These are phyloP conservation scores for Centella asiatica DNA, from an alignment of 129 eudicot genomes.

Conservation along the genomic window DNA sequence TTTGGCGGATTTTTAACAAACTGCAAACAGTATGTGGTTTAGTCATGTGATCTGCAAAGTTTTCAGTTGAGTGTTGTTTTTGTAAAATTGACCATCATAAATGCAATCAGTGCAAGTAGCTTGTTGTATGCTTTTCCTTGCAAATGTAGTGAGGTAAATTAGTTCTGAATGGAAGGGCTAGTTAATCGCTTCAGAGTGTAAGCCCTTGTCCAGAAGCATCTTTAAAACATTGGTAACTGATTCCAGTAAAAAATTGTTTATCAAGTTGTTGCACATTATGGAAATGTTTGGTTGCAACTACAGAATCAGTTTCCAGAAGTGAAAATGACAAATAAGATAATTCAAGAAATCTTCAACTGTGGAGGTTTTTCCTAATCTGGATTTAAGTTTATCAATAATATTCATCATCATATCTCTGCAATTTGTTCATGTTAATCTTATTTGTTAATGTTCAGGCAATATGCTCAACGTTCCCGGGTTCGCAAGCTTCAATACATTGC, in stretches of 20 bases:
- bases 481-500: slow-evolving; percentile 98
- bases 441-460: slow-evolving; percentile 75
- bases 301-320: background rate
- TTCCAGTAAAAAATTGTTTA: no score
- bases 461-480: slow-evolving; percentile 97
- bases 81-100: no score
- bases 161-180: background rate
- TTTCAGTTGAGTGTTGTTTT: no score
- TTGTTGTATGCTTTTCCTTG: background rate
- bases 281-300: background rate
- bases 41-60: no score
- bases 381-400: background rate
- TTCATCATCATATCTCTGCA: no score
- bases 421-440: no score
- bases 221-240: background rate
- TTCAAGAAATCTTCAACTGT: background rate
- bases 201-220: background rate
- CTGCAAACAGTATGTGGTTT: no score
- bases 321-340: background rate
- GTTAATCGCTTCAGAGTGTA: no score
- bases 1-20: no score
- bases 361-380: background rate
- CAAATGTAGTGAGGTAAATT: no score
- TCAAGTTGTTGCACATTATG: no score
- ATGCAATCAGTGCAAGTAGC: background rate